Evolutionary conservation across 2,329 filamentous ascomycete genomes (phyloP).

Genomic region (Colletotrichum neosansevieriae): DNA sequence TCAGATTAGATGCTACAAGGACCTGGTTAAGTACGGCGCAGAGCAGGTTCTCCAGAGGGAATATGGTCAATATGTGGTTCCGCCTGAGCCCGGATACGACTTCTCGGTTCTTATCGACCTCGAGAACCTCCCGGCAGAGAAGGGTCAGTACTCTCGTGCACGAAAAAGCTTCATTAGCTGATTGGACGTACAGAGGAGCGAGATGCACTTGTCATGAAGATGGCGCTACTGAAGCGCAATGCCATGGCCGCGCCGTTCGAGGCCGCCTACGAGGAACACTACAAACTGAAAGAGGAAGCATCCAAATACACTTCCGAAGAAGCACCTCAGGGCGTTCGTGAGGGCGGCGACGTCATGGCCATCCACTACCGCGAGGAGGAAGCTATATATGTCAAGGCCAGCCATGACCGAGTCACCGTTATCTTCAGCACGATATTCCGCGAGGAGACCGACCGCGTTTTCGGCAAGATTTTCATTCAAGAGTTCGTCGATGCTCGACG

Average conservation of each 20-base stretch:
- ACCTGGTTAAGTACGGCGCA: conserved; percentile 93
- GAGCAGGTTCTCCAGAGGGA: conserved; percentile 92
- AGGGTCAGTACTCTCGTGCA: conserved; percentile 64
- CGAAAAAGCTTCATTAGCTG: conserved; percentile 5
- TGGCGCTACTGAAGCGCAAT: conserved; percentile 95
- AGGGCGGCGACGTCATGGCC: conserved; percentile 92
- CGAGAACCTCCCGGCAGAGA: conserved; percentile 84
- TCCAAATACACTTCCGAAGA: conserved; percentile 94
- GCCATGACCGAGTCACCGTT: conserved; percentile 95
- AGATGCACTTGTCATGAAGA: conserved; percentile 86
- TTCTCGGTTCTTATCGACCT: conserved; percentile 94
- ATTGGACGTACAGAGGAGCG: conserved; percentile 71
- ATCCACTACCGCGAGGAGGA: conserved; percentile 99
- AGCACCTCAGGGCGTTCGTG: conserved; percentile 88
- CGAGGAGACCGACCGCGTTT: conserved; percentile 97
- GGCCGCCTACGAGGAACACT: conserved; percentile 94
- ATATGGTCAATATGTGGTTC: conserved; percentile 91
- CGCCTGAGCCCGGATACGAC: conserved; percentile 91
- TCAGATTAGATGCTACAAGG: conserved; percentile 92
- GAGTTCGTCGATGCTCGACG: conserved; percentile 97
- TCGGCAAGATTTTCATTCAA: conserved; percentile 97
- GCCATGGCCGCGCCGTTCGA: conserved; percentile 99
- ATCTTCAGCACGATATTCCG: conserved; percentile 99
- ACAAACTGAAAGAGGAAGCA: conserved; percentile 86
- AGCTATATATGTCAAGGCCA: conserved; percentile 98